Conservation (phyloP, 2,329 filamentous ascomycete genomes). For the Arthrobotrys pseudoclavata region DNA sequence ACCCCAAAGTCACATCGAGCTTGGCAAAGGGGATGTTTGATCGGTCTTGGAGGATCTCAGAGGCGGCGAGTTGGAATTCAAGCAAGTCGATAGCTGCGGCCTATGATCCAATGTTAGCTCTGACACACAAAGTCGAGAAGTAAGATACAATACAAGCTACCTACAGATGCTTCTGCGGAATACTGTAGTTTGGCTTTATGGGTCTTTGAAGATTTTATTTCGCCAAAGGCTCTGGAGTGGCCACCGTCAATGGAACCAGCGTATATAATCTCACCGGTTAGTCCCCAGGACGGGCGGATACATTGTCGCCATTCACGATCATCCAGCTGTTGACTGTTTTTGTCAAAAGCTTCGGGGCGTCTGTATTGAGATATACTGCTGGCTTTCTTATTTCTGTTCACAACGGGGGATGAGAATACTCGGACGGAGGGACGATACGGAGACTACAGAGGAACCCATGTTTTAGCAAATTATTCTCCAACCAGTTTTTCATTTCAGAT, state of each 20-base stretch:
- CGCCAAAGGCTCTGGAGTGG: constrained; percentile 39
- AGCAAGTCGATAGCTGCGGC: constrained; percentile 35
- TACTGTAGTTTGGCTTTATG: constrained; percentile 46
- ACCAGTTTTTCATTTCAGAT: constrained; percentile 56
- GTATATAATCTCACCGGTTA: constrained; percentile 41
- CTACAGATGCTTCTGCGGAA: constrained; percentile 35
- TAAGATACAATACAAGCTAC: background rate
- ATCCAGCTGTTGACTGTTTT: constrained; percentile 42
- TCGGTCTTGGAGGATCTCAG: constrained; percentile 65
- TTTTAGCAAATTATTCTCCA: constrained; percentile 59
- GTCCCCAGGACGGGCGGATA: constrained; percentile 54
- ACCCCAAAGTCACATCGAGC: constrained; percentile 59
- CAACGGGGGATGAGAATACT: constrained; percentile 52
- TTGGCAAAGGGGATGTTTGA: constrained; percentile 67
- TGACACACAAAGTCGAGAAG: background rate
- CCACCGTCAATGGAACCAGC: constrained; percentile 42
- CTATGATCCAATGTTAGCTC: constrained; percentile 23
- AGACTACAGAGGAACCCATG: constrained; percentile 51
- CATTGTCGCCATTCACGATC: constrained; percentile 54
- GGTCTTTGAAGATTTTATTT: constrained; percentile 53
- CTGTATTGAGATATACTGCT: constrained; percentile 26
- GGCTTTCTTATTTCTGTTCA: constrained; percentile 52
- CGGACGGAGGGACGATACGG: constrained; percentile 57
- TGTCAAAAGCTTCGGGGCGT: constrained; percentile 46
- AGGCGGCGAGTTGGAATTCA: constrained; percentile 64